phyloP scores from a whole-genome alignment of 306 rosid species.

The Begonia masoniana region DNA sequence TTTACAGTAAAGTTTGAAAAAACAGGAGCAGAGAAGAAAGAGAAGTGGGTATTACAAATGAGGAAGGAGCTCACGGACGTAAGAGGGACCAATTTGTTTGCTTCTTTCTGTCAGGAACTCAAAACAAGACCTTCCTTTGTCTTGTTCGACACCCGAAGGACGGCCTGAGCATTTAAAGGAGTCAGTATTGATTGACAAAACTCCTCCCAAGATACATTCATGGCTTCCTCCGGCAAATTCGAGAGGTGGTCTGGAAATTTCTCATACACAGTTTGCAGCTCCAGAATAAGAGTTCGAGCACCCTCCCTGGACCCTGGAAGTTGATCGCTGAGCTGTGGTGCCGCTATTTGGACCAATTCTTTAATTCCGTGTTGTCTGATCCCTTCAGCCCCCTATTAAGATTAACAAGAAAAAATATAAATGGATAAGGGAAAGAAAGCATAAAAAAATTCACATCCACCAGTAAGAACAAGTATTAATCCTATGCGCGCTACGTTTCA shows the following conservation, averaged over 20 bases:
- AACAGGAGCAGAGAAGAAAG: no score
- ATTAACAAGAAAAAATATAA: slow-evolving; percentile 6
- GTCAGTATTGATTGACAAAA: slow-evolving; percentile 82
- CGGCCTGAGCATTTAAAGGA: slow-evolving; percentile 92
- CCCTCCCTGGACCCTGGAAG: slow-evolving; percentile 99
- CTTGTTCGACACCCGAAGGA: slow-evolving; percentile 67
- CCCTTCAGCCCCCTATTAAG: slow-evolving; percentile 76
- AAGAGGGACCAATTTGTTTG: no score
- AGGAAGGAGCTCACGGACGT: no score
- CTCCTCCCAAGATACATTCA: slow-evolving; percentile 70
- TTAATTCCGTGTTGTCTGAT: slow-evolving; percentile 75
- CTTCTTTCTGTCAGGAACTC: slow-evolving; percentile 46
- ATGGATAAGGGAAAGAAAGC: no score
- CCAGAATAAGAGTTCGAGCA: slow-evolving; percentile 71
- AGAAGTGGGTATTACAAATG: no score
- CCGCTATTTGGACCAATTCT: slow-evolving; percentile 83
- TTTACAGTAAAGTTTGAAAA: no score
- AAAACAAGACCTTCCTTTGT: slow-evolving; percentile 60
- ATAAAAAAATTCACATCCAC: no score
- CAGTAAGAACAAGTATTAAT: no score
- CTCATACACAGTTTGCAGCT: slow-evolving; percentile 71
- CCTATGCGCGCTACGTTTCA: no score
- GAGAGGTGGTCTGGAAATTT: slow-evolving; percentile 35
- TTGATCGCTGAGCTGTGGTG: slow-evolving; percentile 85
- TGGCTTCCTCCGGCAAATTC: slow-evolving; percentile 25